Evolutionary conservation across 371 early-diverging fungal genomes (phyloP).

Genomic region (Haplosporangium sp.): DNA sequence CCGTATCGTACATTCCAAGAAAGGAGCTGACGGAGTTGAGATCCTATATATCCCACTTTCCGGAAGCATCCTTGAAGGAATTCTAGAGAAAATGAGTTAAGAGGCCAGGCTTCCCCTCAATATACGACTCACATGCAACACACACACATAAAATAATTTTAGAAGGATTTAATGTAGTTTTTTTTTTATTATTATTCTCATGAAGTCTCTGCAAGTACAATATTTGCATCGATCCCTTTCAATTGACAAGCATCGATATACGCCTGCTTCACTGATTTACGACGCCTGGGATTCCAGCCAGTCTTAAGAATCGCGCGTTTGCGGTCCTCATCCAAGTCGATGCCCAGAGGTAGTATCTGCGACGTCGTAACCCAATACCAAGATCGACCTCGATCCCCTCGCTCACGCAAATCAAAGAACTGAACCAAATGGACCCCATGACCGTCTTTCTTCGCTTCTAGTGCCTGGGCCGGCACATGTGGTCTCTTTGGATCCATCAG

Average conservation of each 20-base stretch:
- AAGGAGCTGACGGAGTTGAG: constrained; percentile 81
- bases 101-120: too few relatives aligned
- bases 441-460: constrained; percentile 19
- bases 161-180: background rate
- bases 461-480: constrained; percentile 19
- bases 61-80: constrained; percentile 65
- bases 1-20: constrained; percentile 78
- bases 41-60: constrained; percentile 86
- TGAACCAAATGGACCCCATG: constrained; percentile 22
- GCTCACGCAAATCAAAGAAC: constrained; percentile 32
- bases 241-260: constrained; percentile 33
- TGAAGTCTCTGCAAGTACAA: constrained; percentile 16
- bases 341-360: constrained; percentile 22
- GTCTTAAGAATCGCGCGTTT: constrained; percentile 27
- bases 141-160: background rate
- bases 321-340: constrained; percentile 31
- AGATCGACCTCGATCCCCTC: constrained; percentile 35
- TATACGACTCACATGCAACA: too few relatives aligned
- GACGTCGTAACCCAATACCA: constrained; percentile 33
- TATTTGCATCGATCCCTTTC: constrained; percentile 18
- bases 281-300: constrained; percentile 28
- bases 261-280: constrained; percentile 35
- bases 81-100: constrained; percentile 69
- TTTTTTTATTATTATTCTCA: background rate
- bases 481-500: constrained; percentile 38